phyloP scores from a whole-genome alignment of 1,139 yeast genomes.

The Pneumocystis carinii region DNA sequence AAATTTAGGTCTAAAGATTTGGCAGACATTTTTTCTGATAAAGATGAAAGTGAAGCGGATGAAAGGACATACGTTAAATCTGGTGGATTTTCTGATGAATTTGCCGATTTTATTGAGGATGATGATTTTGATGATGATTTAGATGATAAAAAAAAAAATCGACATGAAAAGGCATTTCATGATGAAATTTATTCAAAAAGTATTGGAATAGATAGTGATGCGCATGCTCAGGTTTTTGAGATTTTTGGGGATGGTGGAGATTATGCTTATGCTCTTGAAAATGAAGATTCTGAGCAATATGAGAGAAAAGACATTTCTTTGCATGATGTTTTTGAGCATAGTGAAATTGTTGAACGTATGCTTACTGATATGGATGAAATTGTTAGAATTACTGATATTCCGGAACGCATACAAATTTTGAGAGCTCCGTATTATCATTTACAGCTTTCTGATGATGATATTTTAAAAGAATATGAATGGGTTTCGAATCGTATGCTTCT shows the following conservation, averaged over 20 bases:
- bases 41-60: conserved; percentile 35
- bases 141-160: conserved; percentile 17
- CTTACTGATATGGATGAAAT: conserved; percentile 84
- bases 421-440: conserved; percentile 49
- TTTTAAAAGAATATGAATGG: conserved; percentile 65
- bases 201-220: conserved; percentile 77
- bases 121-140: conserved; percentile 93
- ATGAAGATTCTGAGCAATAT: conserved; percentile 27
- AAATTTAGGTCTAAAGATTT: conserved; percentile 31
- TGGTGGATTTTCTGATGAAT: conserved; percentile 42
- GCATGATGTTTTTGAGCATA: conserved; percentile 86
- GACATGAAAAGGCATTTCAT: conserved; percentile 22
- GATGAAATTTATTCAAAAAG: conserved; percentile 40
- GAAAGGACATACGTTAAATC: conserved; percentile 27
- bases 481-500: conserved; percentile 31
- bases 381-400: conserved; percentile 74
- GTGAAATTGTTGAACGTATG: conserved; percentile 78
- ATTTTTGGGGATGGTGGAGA: conserved; percentile 96
- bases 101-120: conserved; percentile 93
- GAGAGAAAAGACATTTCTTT: conserved; percentile 37
- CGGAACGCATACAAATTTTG: conserved; percentile 77
- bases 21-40: conserved; percentile 75
- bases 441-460: conserved; percentile 48
- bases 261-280: conserved; percentile 92
- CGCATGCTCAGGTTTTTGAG: conserved; percentile 81